A percentile compares a stretch with the other conserved stretches of the same genome.
phyloP scores from a whole-genome alignment of 2,329 filamentous ascomycete genomes.

The Claviceps cyperi region DNA sequence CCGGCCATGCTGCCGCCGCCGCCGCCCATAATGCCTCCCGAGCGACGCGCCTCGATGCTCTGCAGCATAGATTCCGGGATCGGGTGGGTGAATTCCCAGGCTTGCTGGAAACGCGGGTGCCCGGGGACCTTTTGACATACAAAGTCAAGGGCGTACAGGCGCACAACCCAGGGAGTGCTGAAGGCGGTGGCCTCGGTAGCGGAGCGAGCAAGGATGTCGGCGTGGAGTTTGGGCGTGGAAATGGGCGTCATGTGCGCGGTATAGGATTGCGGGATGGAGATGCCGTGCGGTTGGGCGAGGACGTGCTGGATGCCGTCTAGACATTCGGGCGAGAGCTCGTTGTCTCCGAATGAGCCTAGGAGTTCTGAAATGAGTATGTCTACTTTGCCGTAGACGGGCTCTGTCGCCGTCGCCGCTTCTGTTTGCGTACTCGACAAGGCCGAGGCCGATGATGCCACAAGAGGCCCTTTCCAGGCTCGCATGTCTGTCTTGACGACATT shows the following conservation, averaged over 20 bases:
- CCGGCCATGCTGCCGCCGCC: constrained; percentile 61
- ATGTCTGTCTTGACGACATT: constrained; percentile 93
- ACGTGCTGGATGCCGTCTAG: constrained; percentile 91
- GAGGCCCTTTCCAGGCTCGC: constrained; percentile 84
- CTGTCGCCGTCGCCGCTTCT: constrained; percentile 18
- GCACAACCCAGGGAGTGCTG: constrained; percentile 88
- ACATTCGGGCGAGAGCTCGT: constrained; percentile 92
- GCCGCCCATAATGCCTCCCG: constrained; percentile 49
- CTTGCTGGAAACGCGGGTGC: constrained; percentile 52
- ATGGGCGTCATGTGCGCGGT: constrained; percentile 91
- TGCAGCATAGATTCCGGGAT: constrained; percentile 44
- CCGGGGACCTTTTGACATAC: constrained; percentile 51
- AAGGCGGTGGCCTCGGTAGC: constrained; percentile 55
- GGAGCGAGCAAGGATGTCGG: constrained; percentile 56
- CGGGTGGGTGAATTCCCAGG: constrained; percentile 72
- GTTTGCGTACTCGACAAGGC: constrained; percentile 15
- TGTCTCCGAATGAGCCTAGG: constrained; percentile 89
- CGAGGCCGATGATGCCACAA: constrained; percentile 23
- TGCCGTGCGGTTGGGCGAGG: constrained; percentile 61
- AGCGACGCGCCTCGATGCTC: constrained; percentile 39
- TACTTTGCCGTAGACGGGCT: constrained; percentile 48
- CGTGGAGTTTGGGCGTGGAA: constrained; percentile 69
- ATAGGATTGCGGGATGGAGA: constrained; percentile 88
- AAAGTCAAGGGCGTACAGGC: constrained; percentile 79
- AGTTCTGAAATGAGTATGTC: constrained; percentile 93